A percentile compares a stretch with the other conserved stretches of the same genome.
Evolutionary conservation across 2,329 filamentous ascomycete genomes (phyloP).

Genomic region (Colletotrichum chlorophyti): DNA sequence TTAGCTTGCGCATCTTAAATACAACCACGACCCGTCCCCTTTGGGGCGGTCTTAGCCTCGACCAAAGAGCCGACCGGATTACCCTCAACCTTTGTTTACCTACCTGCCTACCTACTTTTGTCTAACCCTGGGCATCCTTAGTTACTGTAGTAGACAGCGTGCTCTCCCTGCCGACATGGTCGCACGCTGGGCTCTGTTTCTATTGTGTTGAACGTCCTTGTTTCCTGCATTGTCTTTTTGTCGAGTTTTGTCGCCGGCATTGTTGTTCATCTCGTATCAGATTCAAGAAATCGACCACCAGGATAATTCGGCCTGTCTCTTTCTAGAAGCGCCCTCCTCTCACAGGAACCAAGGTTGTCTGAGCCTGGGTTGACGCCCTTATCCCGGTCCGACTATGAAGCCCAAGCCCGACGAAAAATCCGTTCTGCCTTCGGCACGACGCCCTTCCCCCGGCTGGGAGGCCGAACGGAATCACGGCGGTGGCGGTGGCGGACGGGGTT

Average conservation of each 20-base stretch:
- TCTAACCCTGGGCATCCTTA: neutral
- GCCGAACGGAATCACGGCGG: neutral
- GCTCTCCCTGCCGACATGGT: neutral
- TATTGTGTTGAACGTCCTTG: conserved; percentile 1
- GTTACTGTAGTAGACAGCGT: neutral
- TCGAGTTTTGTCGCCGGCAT: neutral
- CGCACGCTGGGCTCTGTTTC: neutral
- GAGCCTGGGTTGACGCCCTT: too few relatives aligned
- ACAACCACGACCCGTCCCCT: conserved; percentile 4
- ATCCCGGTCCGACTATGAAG: neutral
- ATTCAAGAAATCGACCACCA: neutral
- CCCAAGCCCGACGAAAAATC: conserved; percentile 10
- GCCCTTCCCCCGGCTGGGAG: neutral
- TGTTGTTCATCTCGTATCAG: neutral
- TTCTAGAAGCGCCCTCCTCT: too few relatives aligned
- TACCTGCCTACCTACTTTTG: neutral
- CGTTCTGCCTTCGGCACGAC: neutral
- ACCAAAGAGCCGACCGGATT: too few relatives aligned
- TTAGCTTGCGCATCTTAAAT: conserved; percentile 8
- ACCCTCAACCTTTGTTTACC: too few relatives aligned
- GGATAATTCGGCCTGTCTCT: too few relatives aligned
- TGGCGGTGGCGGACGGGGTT: neutral
- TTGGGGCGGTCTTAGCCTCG: neutral
- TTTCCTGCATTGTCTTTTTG: neutral
- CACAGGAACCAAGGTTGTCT: too few relatives aligned